Conservation (phyloP, 2,329 filamentous ascomycete species). For the Trichoderma semiorbis region DNA sequence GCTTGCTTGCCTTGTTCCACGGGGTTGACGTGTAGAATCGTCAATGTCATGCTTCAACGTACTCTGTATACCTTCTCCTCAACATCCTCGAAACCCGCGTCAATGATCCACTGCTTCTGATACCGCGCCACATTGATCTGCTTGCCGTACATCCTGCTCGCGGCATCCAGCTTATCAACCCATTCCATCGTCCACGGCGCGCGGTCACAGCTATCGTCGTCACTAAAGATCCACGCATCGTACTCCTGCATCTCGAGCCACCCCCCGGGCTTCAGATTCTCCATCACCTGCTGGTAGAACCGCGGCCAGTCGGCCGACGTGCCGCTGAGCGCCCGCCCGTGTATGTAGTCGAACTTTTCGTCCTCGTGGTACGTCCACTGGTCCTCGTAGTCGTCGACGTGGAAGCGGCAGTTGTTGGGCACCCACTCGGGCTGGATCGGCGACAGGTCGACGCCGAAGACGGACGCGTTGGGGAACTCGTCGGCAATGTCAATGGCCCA, state of each 20-base stretch:
- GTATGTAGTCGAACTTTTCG: conserved; percentile 36
- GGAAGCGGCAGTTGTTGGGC: conserved; percentile 60
- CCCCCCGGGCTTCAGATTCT: conserved; percentile 34
- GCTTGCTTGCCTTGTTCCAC: neutral
- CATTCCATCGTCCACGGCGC: conserved; percentile 40
- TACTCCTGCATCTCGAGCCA: conserved; percentile 41
- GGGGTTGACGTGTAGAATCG: neutral
- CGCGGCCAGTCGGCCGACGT: conserved; percentile 33
- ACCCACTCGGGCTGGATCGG: conserved; percentile 58
- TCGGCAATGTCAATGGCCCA: conserved; percentile 59
- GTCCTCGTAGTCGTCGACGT: conserved; percentile 63
- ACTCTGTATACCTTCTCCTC: conserved; percentile 30
- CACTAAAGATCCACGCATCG: conserved; percentile 38
- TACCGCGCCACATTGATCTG: conserved; percentile 36
- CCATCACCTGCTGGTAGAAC: conserved; percentile 30
- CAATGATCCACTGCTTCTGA: conserved; percentile 38
- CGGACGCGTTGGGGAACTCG: conserved; percentile 34
- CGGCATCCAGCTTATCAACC: conserved; percentile 35
- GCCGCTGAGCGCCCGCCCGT: conserved; percentile 33
- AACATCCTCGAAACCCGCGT: conserved; percentile 38
- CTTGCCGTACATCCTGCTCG: conserved; percentile 37
- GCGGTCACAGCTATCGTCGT: conserved; percentile 37
- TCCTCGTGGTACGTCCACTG: conserved; percentile 41
- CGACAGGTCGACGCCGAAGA: conserved; percentile 53
- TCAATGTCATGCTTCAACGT: neutral